Conservation (phyloP, 345 rosid species). For the Trapa bicornis region DNA sequence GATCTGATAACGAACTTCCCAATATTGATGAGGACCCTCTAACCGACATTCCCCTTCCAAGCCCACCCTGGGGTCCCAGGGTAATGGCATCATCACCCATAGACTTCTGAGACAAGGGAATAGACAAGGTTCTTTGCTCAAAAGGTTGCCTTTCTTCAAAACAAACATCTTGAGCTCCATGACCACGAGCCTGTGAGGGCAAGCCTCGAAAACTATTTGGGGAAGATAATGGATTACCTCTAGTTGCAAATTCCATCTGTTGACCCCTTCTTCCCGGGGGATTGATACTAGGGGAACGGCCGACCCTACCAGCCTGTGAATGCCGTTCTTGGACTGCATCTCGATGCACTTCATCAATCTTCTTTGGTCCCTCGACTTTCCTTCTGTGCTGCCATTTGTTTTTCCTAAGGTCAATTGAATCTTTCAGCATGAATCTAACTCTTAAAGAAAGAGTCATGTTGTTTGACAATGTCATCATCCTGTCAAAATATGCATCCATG, state of each 20-base stretch:
- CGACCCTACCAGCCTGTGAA: slow-evolving; percentile 52
- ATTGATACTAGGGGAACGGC: slow-evolving; percentile 58
- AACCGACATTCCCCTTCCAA: slow-evolving; percentile 77
- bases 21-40: slow-evolving; percentile 42
- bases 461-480: slow-evolving; percentile 53
- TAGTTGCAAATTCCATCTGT: slow-evolving; percentile 61
- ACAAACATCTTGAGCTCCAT: slow-evolving; percentile 58
- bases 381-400: slow-evolving; percentile 97
- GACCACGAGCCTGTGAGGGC: slow-evolving; percentile 51
- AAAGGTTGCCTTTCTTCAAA: slow-evolving; percentile 62
- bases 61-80: slow-evolving; percentile 97
- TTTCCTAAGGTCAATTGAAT: slow-evolving; percentile 74
- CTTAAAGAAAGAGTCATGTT: slow-evolving; percentile 71
- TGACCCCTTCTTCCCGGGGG: slow-evolving; percentile 43
- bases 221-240: slow-evolving; percentile 56
- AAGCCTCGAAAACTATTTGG: slow-evolving; percentile 59
- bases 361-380: slow-evolving; percentile 97
- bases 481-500: slow-evolving; percentile 76
- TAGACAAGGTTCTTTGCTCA: slow-evolving; percentile 59
- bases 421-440: slow-evolving; percentile 88
- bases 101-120: slow-evolving; percentile 68
- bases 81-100: slow-evolving; percentile 66
- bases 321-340: slow-evolving; percentile 98
- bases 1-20: slow-evolving; percentile 28
- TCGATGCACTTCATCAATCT: slow-evolving; percentile 95